Evolutionary conservation across 2,329 filamentous ascomycete genomes (phyloP), one percentile per base, ranked within the genome.

Genomic region (Fusarium oligoseptatum): DNA sequence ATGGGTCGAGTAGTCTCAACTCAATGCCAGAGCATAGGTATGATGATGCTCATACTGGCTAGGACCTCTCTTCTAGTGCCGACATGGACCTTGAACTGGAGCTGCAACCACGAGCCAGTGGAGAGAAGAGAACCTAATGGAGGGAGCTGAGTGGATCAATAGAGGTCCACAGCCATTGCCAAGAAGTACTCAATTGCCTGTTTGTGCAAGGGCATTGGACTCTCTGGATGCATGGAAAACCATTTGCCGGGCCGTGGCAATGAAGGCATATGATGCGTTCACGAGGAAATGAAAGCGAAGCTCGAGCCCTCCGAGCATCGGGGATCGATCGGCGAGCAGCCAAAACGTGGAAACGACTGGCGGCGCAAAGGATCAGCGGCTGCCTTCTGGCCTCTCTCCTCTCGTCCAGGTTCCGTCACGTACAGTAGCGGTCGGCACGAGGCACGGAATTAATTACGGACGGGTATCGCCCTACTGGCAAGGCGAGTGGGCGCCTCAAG

Each of bases 381-480:
- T 12, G 17, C 15, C 52, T 20, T 56, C 61, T 32, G 36, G 9
- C 55, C 20, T 27, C 43, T 45, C 58, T 45, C 58, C 29, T 34
- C 22, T 24, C 22, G 22, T 22, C 32, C 61, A 64, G 34, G 45
- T 32, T 39, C 32, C 48, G 17, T 64, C 41, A 50, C 9, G 45
- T 27, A 24, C 22, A 48, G 43, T 43, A 56, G 48, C 24, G 58
- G 58, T 48, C 24, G 58, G 29, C 7, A 29, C 22, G 48, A 45
- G 62, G 50, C 20, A 34, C 50, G 62, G 62, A 64, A 57, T 64
- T 57, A 64, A 58, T 22, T 24, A 15, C 58, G 57, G 72, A 61
- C 41, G 68, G 72, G 60, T 64, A 55, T 52, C 62, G 65, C 65
- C 61, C 72, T 39, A 17, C 6, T 17, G 43, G 32, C 37, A 22